Percentiles rank a stretch among this genome's conserved stretches.
Evolutionary conservation across 2,329 filamentous ascomycete species (phyloP).

Genomic region (Diplodia seriata): DNA sequence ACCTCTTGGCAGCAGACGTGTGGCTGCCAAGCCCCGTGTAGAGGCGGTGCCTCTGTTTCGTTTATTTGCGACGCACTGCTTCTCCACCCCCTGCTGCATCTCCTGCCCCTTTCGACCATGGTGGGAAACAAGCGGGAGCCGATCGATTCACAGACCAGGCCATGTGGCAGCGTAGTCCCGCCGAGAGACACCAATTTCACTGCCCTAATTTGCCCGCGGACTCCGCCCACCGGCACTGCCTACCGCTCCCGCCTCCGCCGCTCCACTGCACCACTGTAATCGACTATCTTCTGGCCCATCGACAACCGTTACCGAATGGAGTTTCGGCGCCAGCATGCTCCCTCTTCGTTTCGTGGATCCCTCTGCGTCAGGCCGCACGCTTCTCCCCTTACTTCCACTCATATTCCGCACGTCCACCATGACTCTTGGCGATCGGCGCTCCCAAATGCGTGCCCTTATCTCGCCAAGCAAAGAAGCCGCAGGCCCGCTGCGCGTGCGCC

Average conservation of each 20-base stretch:
- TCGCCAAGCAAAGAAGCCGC: constrained; percentile 26
- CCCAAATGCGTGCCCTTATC: constrained; percentile 26
- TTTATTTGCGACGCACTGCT: constrained; percentile 10
- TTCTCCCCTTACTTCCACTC: background rate
- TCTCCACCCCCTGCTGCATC: constrained; percentile 25
- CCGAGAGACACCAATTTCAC: constrained; percentile 1
- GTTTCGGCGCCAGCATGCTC: background rate
- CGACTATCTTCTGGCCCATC: background rate
- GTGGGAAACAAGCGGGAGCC: constrained; percentile 17
- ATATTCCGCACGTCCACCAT: constrained; percentile 10
- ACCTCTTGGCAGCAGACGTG: constrained; percentile 13
- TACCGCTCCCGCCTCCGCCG: constrained; percentile 4
- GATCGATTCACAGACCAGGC: constrained; percentile 10
- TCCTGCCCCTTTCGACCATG: constrained; percentile 28
- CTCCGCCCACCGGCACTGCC: background rate
- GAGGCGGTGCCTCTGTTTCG: constrained; percentile 11
- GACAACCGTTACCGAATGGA: background rate
- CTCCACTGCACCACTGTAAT: background rate
- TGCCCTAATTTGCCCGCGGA: constrained; percentile 17
- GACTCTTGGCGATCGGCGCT: constrained; percentile 12
- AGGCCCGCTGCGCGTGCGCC: constrained; percentile 15
- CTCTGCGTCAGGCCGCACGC: background rate
- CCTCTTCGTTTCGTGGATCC: background rate
- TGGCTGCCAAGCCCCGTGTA: constrained; percentile 14
- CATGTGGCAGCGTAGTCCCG: constrained; percentile 15